Base-by-base conservation (phyloP, 495 filamentous ascomycete genomes). In the Hypomontagnella submonticulosa region DNA sequence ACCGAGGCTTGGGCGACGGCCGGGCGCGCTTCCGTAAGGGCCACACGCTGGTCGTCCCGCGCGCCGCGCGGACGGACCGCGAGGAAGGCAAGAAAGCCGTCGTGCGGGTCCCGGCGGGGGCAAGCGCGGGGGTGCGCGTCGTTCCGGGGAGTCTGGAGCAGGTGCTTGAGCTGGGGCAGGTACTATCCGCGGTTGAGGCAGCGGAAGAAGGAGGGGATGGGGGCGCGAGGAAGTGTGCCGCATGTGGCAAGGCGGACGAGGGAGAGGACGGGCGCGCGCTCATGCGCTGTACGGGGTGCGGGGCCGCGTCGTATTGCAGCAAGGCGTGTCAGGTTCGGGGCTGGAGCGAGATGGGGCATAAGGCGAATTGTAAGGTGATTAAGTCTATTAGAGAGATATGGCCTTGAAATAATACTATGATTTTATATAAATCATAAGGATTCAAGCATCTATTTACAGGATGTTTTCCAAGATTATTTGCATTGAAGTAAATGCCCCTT, bases 261-360 rank as follows among this genome's bases (percentile, higher is more conserved):
- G 50, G 63, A 8, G 58, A 23, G 9, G 52, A 57, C 30, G 42
- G 27, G 15, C 47, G 15, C 36, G 44, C 51, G 57, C 54, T 81
- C 46, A 63, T 58, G 70, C 73, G 64, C 60, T 82, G 80, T 66
- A 79, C 73, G 18, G 80, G 76, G 20, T 82, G 80, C 42, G 69
- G 75, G 20, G 66, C 64, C 61, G 73, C 70, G 2, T 64, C 67
- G 67, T 82, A 82, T 69, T 82, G 79, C 49, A 63, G 69, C 2
- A 81, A 80, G 76, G 72, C 70, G 38, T 82, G 80, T 32, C 80
- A 82, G 53, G 73, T 64, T 4, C 71, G 71, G 20, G 77, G 71
- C 8, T 82, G 80, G 80, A 71, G 51, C 36, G 77, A 78, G 43
- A 65, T 68, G 38, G 74, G 73, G 7, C 80, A 82, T 43, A 82